phyloP scores from a whole-genome alignment of 192 early-diverging fungal genomes.

The Pilobolus umbonatus region DNA sequence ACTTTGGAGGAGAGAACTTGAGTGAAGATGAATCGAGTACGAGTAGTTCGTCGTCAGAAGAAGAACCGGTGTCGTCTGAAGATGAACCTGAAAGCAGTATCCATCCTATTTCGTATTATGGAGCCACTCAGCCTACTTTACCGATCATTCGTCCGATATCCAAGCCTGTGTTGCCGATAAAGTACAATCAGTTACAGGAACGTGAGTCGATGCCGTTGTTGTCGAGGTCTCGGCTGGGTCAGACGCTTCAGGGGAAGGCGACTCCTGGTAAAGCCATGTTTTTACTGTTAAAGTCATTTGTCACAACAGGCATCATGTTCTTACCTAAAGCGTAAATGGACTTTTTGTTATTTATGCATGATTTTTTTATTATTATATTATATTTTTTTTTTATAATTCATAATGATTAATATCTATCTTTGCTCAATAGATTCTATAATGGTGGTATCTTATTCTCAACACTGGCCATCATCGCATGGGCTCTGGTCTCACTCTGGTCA shows the following conservation, averaged over 20 bases:
- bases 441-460: constrained; percentile 64
- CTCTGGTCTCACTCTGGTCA: constrained; percentile 56
- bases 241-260: constrained; percentile 46
- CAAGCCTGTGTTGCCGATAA: constrained; percentile 6
- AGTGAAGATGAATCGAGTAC: constrained; percentile 60
- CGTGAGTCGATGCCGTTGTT: constrained; percentile 26
- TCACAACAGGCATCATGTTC: constrained; percentile 37
- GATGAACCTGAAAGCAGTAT: constrained; percentile 8
- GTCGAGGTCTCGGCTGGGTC: constrained; percentile 17
- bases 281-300: constrained; percentile 77
- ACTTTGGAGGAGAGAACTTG: constrained; percentile 90
- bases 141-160: constrained; percentile 3
- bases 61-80: constrained; percentile 3
- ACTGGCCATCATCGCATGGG: constrained; percentile 50
- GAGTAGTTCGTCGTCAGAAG: constrained; percentile 6
- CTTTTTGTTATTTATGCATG: background rate
- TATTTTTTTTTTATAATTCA: background rate
- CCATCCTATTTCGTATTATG: background rate
- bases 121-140: background rate
- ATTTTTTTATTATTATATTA: background rate
- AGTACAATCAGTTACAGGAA: constrained; percentile 20
- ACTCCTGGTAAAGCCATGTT: constrained; percentile 70
- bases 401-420: background rate
- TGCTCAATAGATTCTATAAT: constrained; percentile 50
- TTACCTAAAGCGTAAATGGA: constrained; percentile 24